Percentiles rank a stretch among this genome's conserved stretches.
phyloP scores from a whole-genome alignment of 306 rosid genomes.

The Vigna nakashimae region DNA sequence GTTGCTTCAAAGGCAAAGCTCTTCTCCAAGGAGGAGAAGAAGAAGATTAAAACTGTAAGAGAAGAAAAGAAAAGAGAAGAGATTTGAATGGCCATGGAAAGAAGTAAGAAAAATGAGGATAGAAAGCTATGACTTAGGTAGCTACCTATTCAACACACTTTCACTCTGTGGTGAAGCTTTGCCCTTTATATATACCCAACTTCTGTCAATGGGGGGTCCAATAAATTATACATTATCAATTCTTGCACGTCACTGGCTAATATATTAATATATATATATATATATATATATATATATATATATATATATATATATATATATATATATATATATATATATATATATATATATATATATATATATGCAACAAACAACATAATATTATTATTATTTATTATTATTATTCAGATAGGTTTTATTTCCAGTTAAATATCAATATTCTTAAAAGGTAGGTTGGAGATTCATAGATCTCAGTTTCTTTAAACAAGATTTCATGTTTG shows the following conservation, averaged over 20 bases:
- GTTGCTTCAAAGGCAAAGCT: slow-evolving; percentile 37
- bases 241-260: slow-evolving; percentile 23
- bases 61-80: slow-evolving; percentile 38
- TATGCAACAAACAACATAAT: neutral
- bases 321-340: too few species aligned
- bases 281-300: too few species aligned
- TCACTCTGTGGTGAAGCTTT: neutral
- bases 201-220: neutral
- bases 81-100: slow-evolving; percentile 35
- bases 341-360: too few species aligned
- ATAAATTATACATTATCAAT: neutral
- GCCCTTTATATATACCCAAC: slow-evolving; percentile 44
- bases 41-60: neutral
- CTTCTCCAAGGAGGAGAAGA: slow-evolving; percentile 31
- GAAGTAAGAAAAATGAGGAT: neutral
- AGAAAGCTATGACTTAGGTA: neutral
- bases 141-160: neutral
- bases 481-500: too few species aligned
- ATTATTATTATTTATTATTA: neutral
- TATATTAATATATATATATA: too few species aligned
- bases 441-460: too few species aligned
- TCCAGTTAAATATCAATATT: too few species aligned
- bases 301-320: too few species aligned
- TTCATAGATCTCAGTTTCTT: too few species aligned
- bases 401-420: neutral